Conservation (phyloP, 495 filamentous ascomycete genomes). For the Rostrohypoxylon terebratum region DNA sequence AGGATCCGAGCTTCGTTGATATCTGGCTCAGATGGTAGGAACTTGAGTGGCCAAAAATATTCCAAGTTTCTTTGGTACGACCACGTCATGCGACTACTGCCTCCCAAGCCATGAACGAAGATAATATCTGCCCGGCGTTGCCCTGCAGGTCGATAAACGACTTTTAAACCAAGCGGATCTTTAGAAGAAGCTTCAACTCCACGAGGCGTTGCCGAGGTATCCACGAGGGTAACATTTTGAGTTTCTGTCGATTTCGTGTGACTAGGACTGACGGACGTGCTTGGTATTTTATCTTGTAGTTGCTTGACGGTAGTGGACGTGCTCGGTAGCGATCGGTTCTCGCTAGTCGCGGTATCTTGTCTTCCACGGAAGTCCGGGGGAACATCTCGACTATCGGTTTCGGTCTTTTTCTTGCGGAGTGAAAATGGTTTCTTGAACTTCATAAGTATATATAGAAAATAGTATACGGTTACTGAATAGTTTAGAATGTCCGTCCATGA, state of each 20-base stretch:
- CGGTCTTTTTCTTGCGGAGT: background rate
- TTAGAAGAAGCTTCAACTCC: background rate
- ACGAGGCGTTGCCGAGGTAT: background rate
- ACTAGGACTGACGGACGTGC: background rate
- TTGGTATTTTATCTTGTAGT: background rate
- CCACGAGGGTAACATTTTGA: background rate
- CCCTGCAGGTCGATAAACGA: slow-evolving; percentile 45
- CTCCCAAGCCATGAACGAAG: slow-evolving; percentile 55
- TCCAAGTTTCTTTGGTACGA: slow-evolving; percentile 44
- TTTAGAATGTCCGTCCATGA: background rate
- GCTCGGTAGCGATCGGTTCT: background rate
- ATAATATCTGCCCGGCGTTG: slow-evolving; percentile 37
- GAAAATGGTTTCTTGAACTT: slow-evolving; percentile 4
- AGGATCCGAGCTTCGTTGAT: slow-evolving; percentile 47
- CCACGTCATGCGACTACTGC: slow-evolving; percentile 51
- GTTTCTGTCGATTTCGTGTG: background rate
- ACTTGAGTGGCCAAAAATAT: slow-evolving; percentile 51
- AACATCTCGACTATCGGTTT: background rate
- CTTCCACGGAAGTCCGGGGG: background rate
- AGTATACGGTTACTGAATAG: background rate
- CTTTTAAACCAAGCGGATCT: slow-evolving; percentile 49
- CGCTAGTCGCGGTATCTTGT: background rate
- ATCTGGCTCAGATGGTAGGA: slow-evolving; percentile 50
- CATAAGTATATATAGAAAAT: background rate
- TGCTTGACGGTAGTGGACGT: background rate